phyloP scores from a whole-genome alignment of 2,329 filamentous ascomycete genomes.

The Botrytis cinerea region DNA sequence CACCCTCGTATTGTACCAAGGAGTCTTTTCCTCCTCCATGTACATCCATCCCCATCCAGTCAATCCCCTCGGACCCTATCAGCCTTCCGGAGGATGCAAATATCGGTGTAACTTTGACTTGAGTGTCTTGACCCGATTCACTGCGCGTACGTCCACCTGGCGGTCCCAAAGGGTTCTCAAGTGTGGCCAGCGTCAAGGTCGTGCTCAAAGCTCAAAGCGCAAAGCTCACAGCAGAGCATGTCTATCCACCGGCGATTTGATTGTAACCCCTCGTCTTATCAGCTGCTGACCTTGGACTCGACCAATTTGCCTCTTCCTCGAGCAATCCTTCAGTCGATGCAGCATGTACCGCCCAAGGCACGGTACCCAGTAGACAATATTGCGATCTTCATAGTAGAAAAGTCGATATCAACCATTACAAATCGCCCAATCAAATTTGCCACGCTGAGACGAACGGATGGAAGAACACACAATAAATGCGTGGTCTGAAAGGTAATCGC shows the following conservation, averaged over 20 bases:
- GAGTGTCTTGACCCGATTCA: slow-evolving; percentile 15
- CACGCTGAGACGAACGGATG: neutral
- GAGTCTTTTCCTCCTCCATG: neutral
- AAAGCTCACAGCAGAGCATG: neutral
- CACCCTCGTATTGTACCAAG: slow-evolving; percentile 6
- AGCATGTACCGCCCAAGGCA: neutral
- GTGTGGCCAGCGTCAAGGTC: slow-evolving; percentile 14
- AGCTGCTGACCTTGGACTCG: slow-evolving; percentile 1
- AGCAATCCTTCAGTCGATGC: slow-evolving; percentile 7
- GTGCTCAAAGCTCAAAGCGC: neutral
- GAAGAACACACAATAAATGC: neutral
- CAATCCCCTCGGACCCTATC: slow-evolving; percentile 14
- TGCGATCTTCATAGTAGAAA: neutral
- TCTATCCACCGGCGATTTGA: neutral
- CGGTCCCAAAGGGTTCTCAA: neutral
- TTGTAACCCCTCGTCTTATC: slow-evolving; percentile 20
- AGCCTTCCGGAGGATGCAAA: slow-evolving; percentile 19
- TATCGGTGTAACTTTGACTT: slow-evolving; percentile 17
- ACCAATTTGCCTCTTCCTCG: neutral
- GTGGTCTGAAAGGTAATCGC: neutral
- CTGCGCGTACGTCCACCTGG: neutral
- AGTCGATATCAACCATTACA: neutral
- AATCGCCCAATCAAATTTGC: slow-evolving; percentile 2
- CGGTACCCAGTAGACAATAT: neutral
- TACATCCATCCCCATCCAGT: slow-evolving; percentile 7